These are phyloP conservation scores for Avena atlantica DNA, from an alignment of 176 grass and related monocot genomes.

Conservation along the genomic window DNA sequence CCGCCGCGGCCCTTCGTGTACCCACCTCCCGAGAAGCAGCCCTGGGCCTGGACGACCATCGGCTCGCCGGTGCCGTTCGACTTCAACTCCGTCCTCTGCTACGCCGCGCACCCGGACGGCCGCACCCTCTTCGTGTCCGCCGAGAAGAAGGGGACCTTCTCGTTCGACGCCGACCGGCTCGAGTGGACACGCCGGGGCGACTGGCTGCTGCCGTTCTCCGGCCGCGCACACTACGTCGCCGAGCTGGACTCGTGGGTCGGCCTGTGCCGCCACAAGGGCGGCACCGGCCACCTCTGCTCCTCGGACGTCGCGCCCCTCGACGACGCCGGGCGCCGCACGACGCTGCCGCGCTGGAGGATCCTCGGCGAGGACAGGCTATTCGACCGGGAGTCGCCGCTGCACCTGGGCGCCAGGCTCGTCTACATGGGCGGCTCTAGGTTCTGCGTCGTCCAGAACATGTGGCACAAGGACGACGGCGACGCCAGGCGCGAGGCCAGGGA, in stretches of 20 bases:
- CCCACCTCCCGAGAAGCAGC: not conserved
- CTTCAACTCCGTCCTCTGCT: not conserved
- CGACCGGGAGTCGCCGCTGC: not conserved
- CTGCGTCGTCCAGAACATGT: not conserved
- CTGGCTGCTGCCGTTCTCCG: constrained; percentile 4
- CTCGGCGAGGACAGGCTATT: not conserved
- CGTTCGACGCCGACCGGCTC: not conserved
- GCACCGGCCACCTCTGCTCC: not conserved
- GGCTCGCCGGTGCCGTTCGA: not conserved
- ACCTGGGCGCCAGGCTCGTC: constrained; percentile 7
- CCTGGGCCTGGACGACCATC: constrained; percentile 29
- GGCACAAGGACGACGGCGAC: not conserved
- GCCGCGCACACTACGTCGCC: constrained; percentile 8
- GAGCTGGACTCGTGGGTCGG: constrained; percentile 32
- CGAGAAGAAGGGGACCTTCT: constrained; percentile 26
- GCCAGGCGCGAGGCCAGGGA: not conserved
- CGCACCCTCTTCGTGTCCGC: constrained; percentile 33
- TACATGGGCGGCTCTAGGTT: constrained; percentile 20
- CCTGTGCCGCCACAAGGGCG: not conserved
- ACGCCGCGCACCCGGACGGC: not conserved
- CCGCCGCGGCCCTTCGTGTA: not conserved
- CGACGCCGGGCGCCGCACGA: not conserved
- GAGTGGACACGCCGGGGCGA: not conserved
- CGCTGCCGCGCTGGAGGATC: not conserved
- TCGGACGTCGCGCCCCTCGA: not conserved